These are phyloP conservation scores for Emmonsiellopsis sp. DNA, from an alignment of 2,329 filamentous ascomycete species.

Conservation along the genomic window DNA sequence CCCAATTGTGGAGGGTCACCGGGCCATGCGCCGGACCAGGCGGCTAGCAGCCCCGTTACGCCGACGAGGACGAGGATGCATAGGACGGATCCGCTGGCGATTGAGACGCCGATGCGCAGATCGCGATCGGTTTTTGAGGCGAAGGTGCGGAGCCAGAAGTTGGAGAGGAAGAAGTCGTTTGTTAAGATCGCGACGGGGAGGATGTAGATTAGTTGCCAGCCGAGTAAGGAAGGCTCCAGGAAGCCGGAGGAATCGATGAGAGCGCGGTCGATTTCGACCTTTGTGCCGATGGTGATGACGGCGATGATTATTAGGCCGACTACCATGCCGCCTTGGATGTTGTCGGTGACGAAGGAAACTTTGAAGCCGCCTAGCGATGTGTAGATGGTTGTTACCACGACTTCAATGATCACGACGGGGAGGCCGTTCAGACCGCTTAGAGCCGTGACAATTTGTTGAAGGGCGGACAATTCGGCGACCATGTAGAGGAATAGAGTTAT, in stretches of 20 bases:
- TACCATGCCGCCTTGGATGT: slow-evolving; percentile 72
- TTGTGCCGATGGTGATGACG: slow-evolving; percentile 66
- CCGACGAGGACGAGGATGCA: slow-evolving; percentile 66
- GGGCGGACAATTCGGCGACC: slow-evolving; percentile 71
- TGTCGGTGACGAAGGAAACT: slow-evolving; percentile 77
- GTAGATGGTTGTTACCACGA: slow-evolving; percentile 70
- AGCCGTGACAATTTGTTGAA: slow-evolving; percentile 68
- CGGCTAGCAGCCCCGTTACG: slow-evolving; percentile 62
- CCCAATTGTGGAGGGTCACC: slow-evolving; percentile 54
- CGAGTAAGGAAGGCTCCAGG: slow-evolving; percentile 59
- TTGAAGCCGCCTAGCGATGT: slow-evolving; percentile 76
- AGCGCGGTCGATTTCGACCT: slow-evolving; percentile 61
- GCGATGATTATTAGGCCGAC: slow-evolving; percentile 65
- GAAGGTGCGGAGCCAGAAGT: slow-evolving; percentile 78
- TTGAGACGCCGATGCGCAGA: slow-evolving; percentile 62
- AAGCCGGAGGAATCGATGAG: slow-evolving; percentile 62
- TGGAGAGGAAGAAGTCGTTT: slow-evolving; percentile 80
- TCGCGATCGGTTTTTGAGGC: slow-evolving; percentile 69
- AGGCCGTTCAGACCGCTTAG: slow-evolving; percentile 67
- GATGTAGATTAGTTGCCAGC: slow-evolving; percentile 82
- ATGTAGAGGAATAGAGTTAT: slow-evolving; percentile 81
- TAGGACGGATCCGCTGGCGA: slow-evolving; percentile 57
- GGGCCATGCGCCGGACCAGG: slow-evolving; percentile 66
- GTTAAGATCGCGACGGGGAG: slow-evolving; percentile 71
- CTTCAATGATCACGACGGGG: slow-evolving; percentile 69